These are phyloP conservation scores for Kazachstania martiniae DNA, from an alignment of 805 yeast genomes.

Conservation along the genomic window DNA sequence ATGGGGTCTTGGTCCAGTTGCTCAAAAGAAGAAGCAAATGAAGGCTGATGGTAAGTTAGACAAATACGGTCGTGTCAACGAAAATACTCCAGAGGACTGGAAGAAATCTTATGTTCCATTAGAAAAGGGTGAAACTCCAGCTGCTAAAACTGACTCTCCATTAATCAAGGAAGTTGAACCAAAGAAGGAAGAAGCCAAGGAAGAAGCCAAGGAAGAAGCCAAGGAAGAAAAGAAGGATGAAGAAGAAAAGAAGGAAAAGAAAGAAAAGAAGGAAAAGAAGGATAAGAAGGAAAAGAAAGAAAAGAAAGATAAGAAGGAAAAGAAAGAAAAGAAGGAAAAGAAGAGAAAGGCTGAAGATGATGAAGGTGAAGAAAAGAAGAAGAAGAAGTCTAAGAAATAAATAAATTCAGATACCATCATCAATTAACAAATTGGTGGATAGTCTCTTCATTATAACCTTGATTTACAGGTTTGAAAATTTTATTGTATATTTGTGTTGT, in stretches of 20 bases:
- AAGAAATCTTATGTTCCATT: conserved; percentile 68
- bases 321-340: conserved; percentile 27
- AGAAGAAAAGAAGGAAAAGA: conserved; percentile 54
- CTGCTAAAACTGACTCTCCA: conserved; percentile 28
- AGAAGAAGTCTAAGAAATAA: conserved; percentile 36
- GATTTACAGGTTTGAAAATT: too few relatives aligned
- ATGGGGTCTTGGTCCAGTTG: conserved; percentile 99
- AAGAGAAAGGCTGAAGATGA: conserved; percentile 25
- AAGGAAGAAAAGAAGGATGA: conserved; percentile 44
- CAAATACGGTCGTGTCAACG: conserved; percentile 88
- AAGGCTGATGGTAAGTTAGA: conserved; percentile 96
- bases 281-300: conserved; percentile 44
- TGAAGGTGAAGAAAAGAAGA: conserved; percentile 26
- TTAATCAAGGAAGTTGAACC: conserved; percentile 30
- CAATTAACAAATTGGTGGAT: too few relatives aligned
- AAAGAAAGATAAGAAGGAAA: conserved; percentile 43
- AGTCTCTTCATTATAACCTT: too few relatives aligned
- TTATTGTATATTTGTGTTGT: too few relatives aligned
- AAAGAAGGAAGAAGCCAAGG: conserved; percentile 31
- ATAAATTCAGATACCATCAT: too few relatives aligned
- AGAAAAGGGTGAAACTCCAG: conserved; percentile 34
- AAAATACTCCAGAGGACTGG: conserved; percentile 90
- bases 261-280: conserved; percentile 50
- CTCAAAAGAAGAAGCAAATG: conserved; percentile 96
- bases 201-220: conserved; percentile 39